A percentile compares a stretch with the other conserved stretches of the same genome.
Conservation (phyloP, 495 filamentous ascomycete genomes). For the Aspergillus bridgeri region DNA sequence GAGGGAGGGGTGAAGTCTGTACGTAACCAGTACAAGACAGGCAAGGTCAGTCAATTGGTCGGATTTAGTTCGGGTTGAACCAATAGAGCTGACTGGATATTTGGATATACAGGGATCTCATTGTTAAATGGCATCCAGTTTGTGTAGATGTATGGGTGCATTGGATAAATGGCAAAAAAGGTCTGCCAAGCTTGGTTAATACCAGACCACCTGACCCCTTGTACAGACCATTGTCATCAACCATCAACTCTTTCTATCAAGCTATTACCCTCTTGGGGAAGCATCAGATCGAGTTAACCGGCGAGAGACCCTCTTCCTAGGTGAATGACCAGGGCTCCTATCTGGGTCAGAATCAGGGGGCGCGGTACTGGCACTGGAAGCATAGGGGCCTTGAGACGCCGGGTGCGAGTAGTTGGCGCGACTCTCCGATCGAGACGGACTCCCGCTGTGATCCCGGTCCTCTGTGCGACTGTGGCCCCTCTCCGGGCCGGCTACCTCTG, state of each 20-base stretch:
- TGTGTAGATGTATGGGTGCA: background rate
- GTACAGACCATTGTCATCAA: too few species aligned
- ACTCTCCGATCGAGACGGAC: background rate
- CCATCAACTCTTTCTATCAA: background rate
- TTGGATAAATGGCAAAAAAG: background rate
- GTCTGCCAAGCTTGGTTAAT: background rate
- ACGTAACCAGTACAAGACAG: background rate
- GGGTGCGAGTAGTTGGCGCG: background rate
- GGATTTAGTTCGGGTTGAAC: background rate
- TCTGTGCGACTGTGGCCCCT: constrained; percentile 1
- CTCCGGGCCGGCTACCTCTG: background rate
- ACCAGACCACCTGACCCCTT: too few species aligned
- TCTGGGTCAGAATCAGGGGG: constrained; percentile 14
- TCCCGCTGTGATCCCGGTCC: constrained; percentile 6
- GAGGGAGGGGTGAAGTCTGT: background rate
- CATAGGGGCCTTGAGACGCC: constrained; percentile 6
- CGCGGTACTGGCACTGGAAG: constrained; percentile 8
- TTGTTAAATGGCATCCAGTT: background rate
- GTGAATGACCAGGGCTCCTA: constrained; percentile 13
- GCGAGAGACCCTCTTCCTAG: constrained; percentile 2
- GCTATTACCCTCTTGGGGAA: background rate
- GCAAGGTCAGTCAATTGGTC: background rate
- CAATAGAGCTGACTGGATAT: background rate
- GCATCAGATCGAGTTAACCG: background rate
- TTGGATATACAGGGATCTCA: background rate